These are phyloP conservation scores for Piromyces finnis DNA, from an alignment of 192 early-diverging fungal species.

Conservation along the genomic window DNA sequence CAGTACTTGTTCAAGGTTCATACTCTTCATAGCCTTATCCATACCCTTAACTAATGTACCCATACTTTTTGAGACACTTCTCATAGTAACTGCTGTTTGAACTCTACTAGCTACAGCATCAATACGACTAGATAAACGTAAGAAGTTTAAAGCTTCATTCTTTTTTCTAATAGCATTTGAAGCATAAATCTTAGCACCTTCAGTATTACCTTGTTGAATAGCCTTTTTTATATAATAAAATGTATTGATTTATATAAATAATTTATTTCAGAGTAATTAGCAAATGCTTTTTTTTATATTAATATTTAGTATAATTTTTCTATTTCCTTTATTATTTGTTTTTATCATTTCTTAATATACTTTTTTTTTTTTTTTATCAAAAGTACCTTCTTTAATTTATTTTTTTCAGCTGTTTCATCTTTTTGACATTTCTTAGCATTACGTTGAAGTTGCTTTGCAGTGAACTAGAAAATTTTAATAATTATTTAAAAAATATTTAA, in stretches of 20 bases:
- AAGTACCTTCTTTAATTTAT: constrained; percentile 72
- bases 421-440: constrained; percentile 72
- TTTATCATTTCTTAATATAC: too few species aligned
- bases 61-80: constrained; percentile 66
- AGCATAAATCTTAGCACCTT: constrained; percentile 83
- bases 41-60: constrained; percentile 76
- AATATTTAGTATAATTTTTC: too few species aligned
- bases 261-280: too few species aligned
- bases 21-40: constrained; percentile 81
- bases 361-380: too few species aligned
- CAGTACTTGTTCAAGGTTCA: constrained; percentile 87
- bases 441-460: constrained; percentile 71
- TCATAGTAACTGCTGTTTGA: constrained; percentile 89
- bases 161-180: constrained; percentile 95
- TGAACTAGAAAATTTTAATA: constrained; percentile 36
- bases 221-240: constrained; percentile 51
- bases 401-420: constrained; percentile 62
- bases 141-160: constrained; percentile 77
- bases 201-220: constrained; percentile 79
- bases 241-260: too few species aligned
- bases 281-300: too few species aligned
- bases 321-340: too few species aligned
- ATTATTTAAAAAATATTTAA: too few species aligned
- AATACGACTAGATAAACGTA: constrained; percentile 72
- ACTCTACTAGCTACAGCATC: constrained; percentile 81